Conservation (phyloP, 371 early-diverging fungal species). For the Mortierella sp. region DNA sequence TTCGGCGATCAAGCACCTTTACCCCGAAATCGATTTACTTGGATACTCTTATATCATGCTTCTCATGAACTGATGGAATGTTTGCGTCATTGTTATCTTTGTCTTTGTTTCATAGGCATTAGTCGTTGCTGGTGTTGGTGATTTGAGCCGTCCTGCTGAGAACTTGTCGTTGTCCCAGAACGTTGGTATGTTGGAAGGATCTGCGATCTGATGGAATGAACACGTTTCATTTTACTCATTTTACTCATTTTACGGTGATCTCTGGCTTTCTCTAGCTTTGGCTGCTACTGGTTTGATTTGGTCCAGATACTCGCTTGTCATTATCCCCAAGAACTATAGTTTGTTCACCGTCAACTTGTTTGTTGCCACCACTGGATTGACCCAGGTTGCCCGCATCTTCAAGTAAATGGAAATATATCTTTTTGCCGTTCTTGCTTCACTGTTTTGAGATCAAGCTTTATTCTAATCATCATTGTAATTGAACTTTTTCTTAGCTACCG, state of each 20-base stretch:
- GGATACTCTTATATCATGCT: too few species aligned
- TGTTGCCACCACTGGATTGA: conserved; percentile 89
- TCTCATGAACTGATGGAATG: not conserved
- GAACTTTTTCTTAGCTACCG: conserved; percentile 30
- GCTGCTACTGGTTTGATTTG: conserved; percentile 96
- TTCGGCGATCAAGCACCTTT: not conserved
- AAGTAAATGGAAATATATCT: conserved; percentile 58
- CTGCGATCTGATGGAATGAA: not conserved
- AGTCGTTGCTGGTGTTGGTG: conserved; percentile 95
- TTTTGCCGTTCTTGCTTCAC: too few species aligned
- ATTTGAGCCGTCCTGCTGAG: conserved; percentile 93
- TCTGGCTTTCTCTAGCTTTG: conserved; percentile 67
- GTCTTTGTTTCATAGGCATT: conserved; percentile 63
- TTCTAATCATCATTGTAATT: not conserved
- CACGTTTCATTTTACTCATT: not conserved
- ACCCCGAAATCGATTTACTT: not conserved
- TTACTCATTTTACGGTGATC: too few species aligned
- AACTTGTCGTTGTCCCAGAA: conserved; percentile 87
- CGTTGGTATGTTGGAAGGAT: conserved; percentile 62
- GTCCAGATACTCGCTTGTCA: conserved; percentile 94
- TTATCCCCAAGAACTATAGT: conserved; percentile 92
- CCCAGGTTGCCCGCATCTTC: conserved; percentile 87
- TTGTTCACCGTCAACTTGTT: conserved; percentile 93
- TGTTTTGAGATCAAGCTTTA: too few species aligned
- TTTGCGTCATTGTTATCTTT: not conserved